Conservation (phyloP, 495 filamentous ascomycete species). For the Talaromyces liani region DNA sequence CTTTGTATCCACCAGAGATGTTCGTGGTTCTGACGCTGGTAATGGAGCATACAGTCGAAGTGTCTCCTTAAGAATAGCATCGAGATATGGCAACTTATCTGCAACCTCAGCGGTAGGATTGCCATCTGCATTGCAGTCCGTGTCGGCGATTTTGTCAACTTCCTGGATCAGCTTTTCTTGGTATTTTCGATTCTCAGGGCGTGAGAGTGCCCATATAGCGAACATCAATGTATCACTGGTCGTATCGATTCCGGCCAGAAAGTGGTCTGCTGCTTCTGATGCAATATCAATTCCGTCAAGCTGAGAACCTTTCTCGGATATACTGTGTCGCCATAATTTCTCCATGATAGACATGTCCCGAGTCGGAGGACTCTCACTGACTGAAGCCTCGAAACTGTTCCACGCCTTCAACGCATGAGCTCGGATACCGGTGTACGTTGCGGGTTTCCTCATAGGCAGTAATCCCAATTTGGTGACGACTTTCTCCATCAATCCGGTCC, state of each 20-base stretch:
- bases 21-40: slow-evolving; percentile 12
- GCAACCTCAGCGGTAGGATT: not conserved
- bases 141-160: slow-evolving; percentile 3
- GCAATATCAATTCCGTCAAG: slow-evolving; percentile 20
- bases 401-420: slow-evolving; percentile 20
- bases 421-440: slow-evolving; percentile 28
- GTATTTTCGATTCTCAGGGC: slow-evolving; percentile 15
- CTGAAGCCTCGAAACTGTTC: slow-evolving; percentile 9
- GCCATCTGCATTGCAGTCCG: not conserved
- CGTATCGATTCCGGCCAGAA: slow-evolving; percentile 24
- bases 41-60: slow-evolving; percentile 44
- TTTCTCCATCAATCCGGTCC: slow-evolving; percentile 17
- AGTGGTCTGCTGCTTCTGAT: slow-evolving; percentile 23
- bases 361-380: slow-evolving; percentile 4
- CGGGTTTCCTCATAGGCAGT: slow-evolving; percentile 25
- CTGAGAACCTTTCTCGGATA: slow-evolving; percentile 1
- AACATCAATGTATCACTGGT: slow-evolving; percentile 31
- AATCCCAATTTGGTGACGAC: slow-evolving; percentile 12
- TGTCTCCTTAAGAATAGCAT: slow-evolving; percentile 46
- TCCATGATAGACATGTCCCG: slow-evolving; percentile 4
- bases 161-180: slow-evolving; percentile 21
- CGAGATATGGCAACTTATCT: slow-evolving; percentile 27
- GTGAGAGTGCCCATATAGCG: slow-evolving; percentile 25
- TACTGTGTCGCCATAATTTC: slow-evolving; percentile 13
- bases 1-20: not conserved